Evolutionary conservation across 371 early-diverging fungal genomes (phyloP), one percentile per base, ranked within the genome.

Genomic region (Fennellomyces sp.): DNA sequence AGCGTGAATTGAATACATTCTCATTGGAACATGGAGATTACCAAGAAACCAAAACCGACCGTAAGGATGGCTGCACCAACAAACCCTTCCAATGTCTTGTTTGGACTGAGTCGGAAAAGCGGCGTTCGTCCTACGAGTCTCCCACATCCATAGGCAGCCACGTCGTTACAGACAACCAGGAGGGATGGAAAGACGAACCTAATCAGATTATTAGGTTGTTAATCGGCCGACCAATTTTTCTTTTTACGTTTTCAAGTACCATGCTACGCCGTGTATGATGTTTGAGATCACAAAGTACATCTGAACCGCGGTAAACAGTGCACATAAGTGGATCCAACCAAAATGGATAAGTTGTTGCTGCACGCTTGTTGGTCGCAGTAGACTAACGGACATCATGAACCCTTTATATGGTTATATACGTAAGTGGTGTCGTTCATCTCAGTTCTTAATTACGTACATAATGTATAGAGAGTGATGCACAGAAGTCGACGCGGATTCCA

Each of bases 61-160:
- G 99, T 99, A 61, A 84, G 82, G 26, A 99, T 56, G 61, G 91
- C 88, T 23, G 91, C 99, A 55, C 99, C 98, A 38, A 98, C 75
- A 68, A 98, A 99, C 3, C 99, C 99, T 74, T 99, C 99, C 75
- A 96, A 91, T 17, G 99, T 99, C 86, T 99, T 99, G 70, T 99
- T 99, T n/a, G 99, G 99, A 64, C 92, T 92, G 8, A 99, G 78
- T 63, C 86, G 83, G 64, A 95, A 97, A 33, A 99, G 81, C 7
- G 89, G 97, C n/a, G 95, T 97, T 47, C 87, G 82, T 5, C 99
- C 99, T 72, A 82, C 90, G 66, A 93, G 91, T 72, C 92, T 91
- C 5, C 98, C 99, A 75, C 91, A 92, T 28, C 97, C 79, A 73
- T 99, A 99, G 6, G 99, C 99, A 67, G 90, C 90, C 47, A 97